A percentile compares a stretch with the other conserved stretches of the same genome.
Conservation (phyloP, 1,284 basidiomycete species). For the Sanguinoderma infundibulare region DNA sequence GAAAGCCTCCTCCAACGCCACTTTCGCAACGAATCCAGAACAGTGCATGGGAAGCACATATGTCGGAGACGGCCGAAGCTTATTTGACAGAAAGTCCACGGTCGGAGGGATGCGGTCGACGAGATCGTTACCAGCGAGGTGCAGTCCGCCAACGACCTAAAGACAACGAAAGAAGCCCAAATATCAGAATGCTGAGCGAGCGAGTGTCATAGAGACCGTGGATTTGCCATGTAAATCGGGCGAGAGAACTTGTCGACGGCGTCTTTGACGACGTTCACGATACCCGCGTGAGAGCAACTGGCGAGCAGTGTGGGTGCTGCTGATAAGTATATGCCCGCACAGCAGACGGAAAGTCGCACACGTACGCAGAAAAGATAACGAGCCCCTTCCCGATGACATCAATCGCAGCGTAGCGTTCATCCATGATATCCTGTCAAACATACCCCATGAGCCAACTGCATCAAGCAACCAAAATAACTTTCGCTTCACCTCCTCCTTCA, state of each 20-base stretch:
- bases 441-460: neutral
- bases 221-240: conserved; percentile 73
- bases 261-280: conserved; percentile 80
- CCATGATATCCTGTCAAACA: conserved; percentile 66
- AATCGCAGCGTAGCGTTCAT: conserved; percentile 78
- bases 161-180: neutral
- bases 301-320: neutral
- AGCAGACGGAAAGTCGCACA: conserved; percentile 14
- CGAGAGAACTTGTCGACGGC: conserved; percentile 63
- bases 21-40: conserved; percentile 73
- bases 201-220: neutral
- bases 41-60: conserved; percentile 87
- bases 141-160: conserved; percentile 79
- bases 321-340: neutral
- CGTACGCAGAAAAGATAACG: conserved; percentile 81
- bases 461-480: neutral
- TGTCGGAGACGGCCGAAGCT: conserved; percentile 63
- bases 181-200: conserved; percentile 5
- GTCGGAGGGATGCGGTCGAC: conserved; percentile 68
- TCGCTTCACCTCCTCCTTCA: conserved; percentile 61
- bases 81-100: conserved; percentile 67
- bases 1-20: conserved; percentile 67
- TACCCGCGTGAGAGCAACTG: conserved; percentile 84
- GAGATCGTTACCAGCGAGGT: conserved; percentile 72
- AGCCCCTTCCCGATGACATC: conserved; percentile 82